These are phyloP conservation scores for Glomus cerebriforme DNA, from an alignment of 192 early-diverging fungal genomes.

Conservation along the genomic window DNA sequence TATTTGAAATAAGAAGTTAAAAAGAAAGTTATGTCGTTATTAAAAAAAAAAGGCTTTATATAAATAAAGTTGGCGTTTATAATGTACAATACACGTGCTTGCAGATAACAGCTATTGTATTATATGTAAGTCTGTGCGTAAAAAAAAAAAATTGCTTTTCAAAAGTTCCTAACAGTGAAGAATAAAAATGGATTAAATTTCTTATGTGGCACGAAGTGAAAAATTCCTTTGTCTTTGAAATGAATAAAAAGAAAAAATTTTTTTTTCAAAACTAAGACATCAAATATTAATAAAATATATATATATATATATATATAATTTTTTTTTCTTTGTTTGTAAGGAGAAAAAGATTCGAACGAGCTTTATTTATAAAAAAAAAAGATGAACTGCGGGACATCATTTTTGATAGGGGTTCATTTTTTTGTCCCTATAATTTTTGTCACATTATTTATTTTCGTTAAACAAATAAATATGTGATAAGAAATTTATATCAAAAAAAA, in stretches of 20 bases:
- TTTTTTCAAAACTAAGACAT: not conserved
- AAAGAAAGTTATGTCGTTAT: no score
- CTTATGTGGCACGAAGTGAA: not conserved
- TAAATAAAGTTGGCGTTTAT: not conserved
- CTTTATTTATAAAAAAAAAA: not conserved
- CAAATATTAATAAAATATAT: not conserved
- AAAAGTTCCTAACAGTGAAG: not conserved
- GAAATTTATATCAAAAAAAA: no score
- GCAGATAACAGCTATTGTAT: no score
- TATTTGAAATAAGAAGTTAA: not conserved
- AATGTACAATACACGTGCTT: not conserved
- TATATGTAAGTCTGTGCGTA: not conserved
- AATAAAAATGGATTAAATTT: not conserved
- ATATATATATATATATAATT: not conserved
- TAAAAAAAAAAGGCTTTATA: not conserved
- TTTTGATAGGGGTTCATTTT: no score
- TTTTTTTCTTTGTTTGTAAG: not conserved
- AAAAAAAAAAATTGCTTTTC: not conserved
- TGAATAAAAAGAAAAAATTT: not conserved
- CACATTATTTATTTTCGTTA: no score
- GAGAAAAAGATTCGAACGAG: no score
- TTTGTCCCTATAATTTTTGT: no score
- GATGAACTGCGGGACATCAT: no score
- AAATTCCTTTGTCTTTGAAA: not conserved
- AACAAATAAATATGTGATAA: not conserved